These are phyloP conservation scores for Aureobasidium sp. DNA, from an alignment of 2,329 filamentous ascomycete genomes.

Conservation along the genomic window DNA sequence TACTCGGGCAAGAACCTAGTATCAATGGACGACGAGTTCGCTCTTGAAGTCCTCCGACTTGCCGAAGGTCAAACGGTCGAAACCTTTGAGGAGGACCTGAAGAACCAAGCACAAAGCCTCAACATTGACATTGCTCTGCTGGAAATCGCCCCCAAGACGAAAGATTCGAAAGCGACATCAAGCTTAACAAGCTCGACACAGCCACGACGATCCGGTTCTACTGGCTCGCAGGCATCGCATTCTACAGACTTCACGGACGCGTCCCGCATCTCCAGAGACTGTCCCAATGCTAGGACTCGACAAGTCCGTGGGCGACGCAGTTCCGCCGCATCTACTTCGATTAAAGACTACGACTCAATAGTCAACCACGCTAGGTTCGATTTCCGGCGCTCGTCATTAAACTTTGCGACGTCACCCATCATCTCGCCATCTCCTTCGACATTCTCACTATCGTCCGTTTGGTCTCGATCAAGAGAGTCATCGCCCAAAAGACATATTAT, in stretches of 20 bases:
- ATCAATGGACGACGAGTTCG: constrained; percentile 18
- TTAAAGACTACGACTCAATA: constrained; percentile 29
- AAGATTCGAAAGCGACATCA: not conserved
- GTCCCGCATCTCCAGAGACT: constrained; percentile 26
- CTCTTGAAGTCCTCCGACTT: constrained; percentile 25
- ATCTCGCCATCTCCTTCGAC: constrained; percentile 25
- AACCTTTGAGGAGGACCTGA: constrained; percentile 22
- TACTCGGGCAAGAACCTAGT: not conserved
- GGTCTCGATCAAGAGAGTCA: constrained; percentile 20
- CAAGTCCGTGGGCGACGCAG: constrained; percentile 7
- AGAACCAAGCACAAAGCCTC: constrained; percentile 22
- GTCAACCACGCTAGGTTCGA: constrained; percentile 21
- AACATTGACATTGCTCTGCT: constrained; percentile 18
- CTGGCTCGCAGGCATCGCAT: constrained; percentile 26
- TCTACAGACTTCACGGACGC: constrained; percentile 27
- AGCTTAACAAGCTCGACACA: constrained; percentile 10
- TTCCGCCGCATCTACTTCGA: constrained; percentile 24
- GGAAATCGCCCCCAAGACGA: constrained; percentile 2
- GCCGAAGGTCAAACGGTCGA: constrained; percentile 24
- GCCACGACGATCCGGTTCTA: constrained; percentile 24
- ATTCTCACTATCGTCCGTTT: constrained; percentile 24
- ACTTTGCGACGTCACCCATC: constrained; percentile 21
- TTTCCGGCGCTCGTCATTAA: constrained; percentile 21
- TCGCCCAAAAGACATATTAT: constrained; percentile 28
- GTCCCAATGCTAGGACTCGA: constrained; percentile 1